These are phyloP conservation scores for Phytopythium kandeliae DNA, from an alignment of 352 stramenopile genomes.

Conservation along the genomic window DNA sequence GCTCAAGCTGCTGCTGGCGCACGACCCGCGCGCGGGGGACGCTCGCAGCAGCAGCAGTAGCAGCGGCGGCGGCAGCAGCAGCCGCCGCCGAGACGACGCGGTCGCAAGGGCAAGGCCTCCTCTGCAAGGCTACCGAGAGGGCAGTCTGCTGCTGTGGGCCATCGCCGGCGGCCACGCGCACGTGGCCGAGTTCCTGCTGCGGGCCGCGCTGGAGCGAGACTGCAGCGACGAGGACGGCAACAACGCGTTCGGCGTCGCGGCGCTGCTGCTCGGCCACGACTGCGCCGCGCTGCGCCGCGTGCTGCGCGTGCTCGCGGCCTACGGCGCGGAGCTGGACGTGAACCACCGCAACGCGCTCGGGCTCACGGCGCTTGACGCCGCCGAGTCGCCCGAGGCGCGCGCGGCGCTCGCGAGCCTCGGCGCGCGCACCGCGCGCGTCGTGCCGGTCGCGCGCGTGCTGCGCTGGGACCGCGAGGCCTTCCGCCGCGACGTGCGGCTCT, in stretches of 20 bases:
- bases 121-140: conserved; percentile 17
- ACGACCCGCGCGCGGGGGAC: not conserved
- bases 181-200: conserved; percentile 42
- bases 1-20: conserved; percentile 46
- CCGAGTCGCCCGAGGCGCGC: conserved; percentile 36
- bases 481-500: conserved; percentile 41
- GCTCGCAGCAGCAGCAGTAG: not conserved
- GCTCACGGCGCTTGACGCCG: conserved; percentile 52
- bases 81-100: no score
- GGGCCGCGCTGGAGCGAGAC: conserved; percentile 36
- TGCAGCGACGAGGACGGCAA: conserved; percentile 75
- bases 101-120: conserved; percentile 2
- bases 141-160: conserved; percentile 62
- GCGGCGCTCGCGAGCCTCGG: conserved; percentile 33
- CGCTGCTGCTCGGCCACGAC: conserved; percentile 26
- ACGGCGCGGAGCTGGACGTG: conserved; percentile 21
- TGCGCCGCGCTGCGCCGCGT: conserved; percentile 15
- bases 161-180: conserved; percentile 35
- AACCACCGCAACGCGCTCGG: conserved; percentile 72
- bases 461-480: conserved; percentile 44
- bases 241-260: conserved; percentile 50
- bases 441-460: conserved; percentile 43
- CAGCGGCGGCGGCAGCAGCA: not conserved
- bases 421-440: conserved; percentile 31
- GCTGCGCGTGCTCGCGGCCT: conserved; percentile 18